Evolutionary conservation across 768 basidiomycete species (phyloP), one percentile per base, ranked within the genome.

Genomic region (Suillus ampliporus): DNA sequence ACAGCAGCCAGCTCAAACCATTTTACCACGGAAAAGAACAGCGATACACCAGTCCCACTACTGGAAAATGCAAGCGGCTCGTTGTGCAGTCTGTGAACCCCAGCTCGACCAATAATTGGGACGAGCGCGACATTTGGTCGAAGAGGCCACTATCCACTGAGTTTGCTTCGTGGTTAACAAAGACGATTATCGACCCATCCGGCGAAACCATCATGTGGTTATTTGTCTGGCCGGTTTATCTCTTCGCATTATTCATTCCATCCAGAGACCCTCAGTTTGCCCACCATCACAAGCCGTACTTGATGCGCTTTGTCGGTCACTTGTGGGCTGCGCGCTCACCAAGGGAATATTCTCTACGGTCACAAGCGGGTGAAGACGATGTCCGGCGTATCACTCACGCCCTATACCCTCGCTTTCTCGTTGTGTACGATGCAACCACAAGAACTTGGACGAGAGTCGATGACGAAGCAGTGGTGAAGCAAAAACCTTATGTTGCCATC

Each of bases 11-110:
- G 40, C 65, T 66, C 57, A 69, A 63, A 11, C 64, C 47, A 14
- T 56, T 40, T 4, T 21, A 13, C 9, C 71, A 72, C 10, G 71
- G 64, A 4, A 2, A 13, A 26, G 56, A 54, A 23, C 61, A 70
- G 35, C 63, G 71, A 60, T 72, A 72, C 19, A 62, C 72, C 58
- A 74, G 71, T 28, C 57, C 68, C 13, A 51, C 61, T 23, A 66
- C 62, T 4, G 73, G 71, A 23, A 73, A 28, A 51, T 72, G 73
- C 48, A 74, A 23, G 50, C 60, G 23, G 14, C 71, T 74, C 23
- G 0, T 28, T 13, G 63, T 74, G n/a, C 71, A 74, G 46, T 72
- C 67, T n/a, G 63, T 72, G 28, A 61, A 64, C 17, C 69, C 71
- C 9, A 56, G 4, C 26, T 21, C 4, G 17, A 52, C 0, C n/a